phyloP scores from a whole-genome alignment of 805 yeast species.

The Barnettozyma vustinii region DNA sequence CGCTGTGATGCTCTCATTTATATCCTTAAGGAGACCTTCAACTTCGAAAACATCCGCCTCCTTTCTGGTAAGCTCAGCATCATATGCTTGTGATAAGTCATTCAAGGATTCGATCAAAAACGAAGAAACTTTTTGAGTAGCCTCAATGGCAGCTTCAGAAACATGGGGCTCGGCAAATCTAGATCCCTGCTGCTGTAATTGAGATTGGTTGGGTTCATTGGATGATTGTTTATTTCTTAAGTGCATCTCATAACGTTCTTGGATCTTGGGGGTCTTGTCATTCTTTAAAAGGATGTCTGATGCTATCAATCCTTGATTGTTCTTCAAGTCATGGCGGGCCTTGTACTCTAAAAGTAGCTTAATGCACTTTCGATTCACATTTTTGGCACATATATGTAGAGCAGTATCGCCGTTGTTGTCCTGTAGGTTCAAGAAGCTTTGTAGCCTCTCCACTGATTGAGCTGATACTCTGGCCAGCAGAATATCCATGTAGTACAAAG shows the following conservation, averaged over 20 bases:
- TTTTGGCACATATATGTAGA: slow-evolving; percentile 63
- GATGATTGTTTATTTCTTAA: slow-evolving; percentile 12
- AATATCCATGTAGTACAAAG: slow-evolving; percentile 76
- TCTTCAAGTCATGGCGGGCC: slow-evolving; percentile 40
- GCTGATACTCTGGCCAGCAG: slow-evolving; percentile 68
- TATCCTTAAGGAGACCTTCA: slow-evolving; percentile 34
- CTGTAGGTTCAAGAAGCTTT: slow-evolving; percentile 55
- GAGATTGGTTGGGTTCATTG: slow-evolving; percentile 6
- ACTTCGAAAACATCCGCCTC: slow-evolving; percentile 49
- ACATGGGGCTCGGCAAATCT: slow-evolving; percentile 33
- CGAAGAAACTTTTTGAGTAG: slow-evolving; percentile 44
- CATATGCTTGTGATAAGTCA: slow-evolving; percentile 46
- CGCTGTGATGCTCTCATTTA: slow-evolving; percentile 37
- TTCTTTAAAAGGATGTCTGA: slow-evolving; percentile 24
- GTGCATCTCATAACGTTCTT: slow-evolving; percentile 23
- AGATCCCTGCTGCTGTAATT: not conserved
- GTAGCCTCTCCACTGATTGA: slow-evolving; percentile 56
- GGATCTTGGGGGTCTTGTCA: slow-evolving; percentile 19
- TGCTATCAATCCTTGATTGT: slow-evolving; percentile 26
- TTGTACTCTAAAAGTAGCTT: slow-evolving; percentile 44
- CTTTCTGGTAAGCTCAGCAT: slow-evolving; percentile 47
- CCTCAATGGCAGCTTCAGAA: slow-evolving; percentile 50
- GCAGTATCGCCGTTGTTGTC: slow-evolving; percentile 80
- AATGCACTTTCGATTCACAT: slow-evolving; percentile 48
- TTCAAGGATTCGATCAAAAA: slow-evolving; percentile 46